Evolutionary conservation across 331 rosid species (phyloP).

Genomic region (Rosa hybrid): DNA sequence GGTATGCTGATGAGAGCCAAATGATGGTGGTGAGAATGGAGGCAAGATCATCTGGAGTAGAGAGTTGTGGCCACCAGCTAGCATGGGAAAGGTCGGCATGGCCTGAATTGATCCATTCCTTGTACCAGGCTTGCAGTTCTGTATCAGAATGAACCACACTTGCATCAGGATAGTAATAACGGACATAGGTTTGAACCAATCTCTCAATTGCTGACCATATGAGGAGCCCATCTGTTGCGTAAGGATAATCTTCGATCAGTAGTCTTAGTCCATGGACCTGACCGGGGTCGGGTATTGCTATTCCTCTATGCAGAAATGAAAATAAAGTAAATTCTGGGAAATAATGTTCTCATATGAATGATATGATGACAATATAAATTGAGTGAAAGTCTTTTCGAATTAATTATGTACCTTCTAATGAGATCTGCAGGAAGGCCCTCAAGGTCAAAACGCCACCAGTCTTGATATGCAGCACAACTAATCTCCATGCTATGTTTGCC

Average conservation of each 20-base stretch:
- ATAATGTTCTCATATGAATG: too few species aligned
- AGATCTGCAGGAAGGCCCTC: constrained; percentile 52
- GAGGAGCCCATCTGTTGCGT: constrained; percentile 28
- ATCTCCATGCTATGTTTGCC: constrained; percentile 32
- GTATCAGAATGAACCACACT: constrained; percentile 2
- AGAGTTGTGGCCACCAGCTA: constrained; percentile 26
- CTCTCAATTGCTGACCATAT: constrained; percentile 28
- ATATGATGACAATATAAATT: too few species aligned
- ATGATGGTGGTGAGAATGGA: constrained; percentile 25
- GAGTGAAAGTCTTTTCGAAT: too few species aligned
- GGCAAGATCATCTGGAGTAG: constrained; percentile 20
- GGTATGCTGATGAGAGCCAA: constrained; percentile 28
- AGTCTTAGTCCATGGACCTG: constrained; percentile 15
- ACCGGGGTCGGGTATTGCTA: constrained; percentile 10
- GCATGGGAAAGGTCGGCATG: constrained; percentile 27
- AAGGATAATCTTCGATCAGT: constrained; percentile 33
- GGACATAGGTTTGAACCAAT: constrained; percentile 24
- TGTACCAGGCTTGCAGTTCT: constrained; percentile 31
- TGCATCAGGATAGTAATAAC: constrained; percentile 14
- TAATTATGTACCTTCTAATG: constrained; percentile 31
- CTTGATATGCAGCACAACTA: constrained; percentile 41
- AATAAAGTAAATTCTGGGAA: too few species aligned
- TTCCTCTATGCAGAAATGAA: constrained; percentile 5
- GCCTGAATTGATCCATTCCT: constrained; percentile 17
- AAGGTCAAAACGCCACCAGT: constrained; percentile 45